Evolutionary conservation across 2,329 filamentous ascomycete species (phyloP), one percentile per base, ranked within the genome.

Genomic region (Ceratocystis diversiconidia): DNA sequence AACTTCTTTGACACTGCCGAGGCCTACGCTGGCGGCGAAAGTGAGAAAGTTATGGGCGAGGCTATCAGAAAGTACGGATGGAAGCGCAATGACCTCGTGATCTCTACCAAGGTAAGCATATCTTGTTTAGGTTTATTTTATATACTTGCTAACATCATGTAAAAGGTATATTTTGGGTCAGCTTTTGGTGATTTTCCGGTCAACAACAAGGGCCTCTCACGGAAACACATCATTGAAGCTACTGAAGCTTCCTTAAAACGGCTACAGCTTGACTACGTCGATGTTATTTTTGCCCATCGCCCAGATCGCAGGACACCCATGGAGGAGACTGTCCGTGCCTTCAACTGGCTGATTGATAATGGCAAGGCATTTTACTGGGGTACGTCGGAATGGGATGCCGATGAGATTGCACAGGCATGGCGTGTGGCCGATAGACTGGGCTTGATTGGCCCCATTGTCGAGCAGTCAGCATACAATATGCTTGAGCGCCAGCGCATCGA

Each of bases 281-380:
- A 89, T 71, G 75, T 88, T 52, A 79, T 89, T 70, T 87, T 86
- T 71, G 85, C 85, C 17, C 86, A 89, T 75, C 80, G 86, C 25
- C 83, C 85, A 1, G 86, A 89, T 72, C 79, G 83, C 12, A 77
- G 82, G 59, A 88, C 85, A 0, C 86, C 85, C 1, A 88, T 88
- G 75, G 84, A 88, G 72, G 86, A 89, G 76, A 84, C 81, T 1
- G 85, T 89, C 43, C 82, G 85, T 63, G 84, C 82, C 63, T 88
- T 89, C 77, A 88, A 88, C 76, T 79, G 87, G 57, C 75, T 89
- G 64, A 87, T 89, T 72, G 78, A 84, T 73, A 79, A 78, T 0
- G 86, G 86, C 69, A 85, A 87, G 75, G 82, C 84, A 1, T 82
- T 89, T 69, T 87, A 88, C 77, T 87, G 85, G 85, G 85, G 85